Percentiles rank a stretch among this genome's conserved stretches.
Conservation (phyloP, 805 yeast genomes). For the Priceomyces medius region DNA sequence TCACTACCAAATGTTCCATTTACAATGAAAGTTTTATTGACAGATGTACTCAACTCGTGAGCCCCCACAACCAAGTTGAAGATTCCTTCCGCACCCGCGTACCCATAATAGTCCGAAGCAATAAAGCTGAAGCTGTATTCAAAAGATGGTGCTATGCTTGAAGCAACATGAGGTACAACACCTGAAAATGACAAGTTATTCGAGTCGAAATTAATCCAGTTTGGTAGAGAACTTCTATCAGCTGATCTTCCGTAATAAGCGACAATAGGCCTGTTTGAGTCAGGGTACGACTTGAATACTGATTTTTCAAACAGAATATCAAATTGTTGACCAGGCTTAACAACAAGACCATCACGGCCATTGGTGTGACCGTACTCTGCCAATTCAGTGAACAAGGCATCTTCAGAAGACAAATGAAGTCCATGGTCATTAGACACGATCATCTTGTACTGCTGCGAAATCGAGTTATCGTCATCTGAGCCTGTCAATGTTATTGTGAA, state of each 20-base stretch:
- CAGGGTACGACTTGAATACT: constrained; percentile 50
- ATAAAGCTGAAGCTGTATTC: constrained; percentile 67
- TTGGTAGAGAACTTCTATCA: constrained; percentile 86
- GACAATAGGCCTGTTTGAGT: constrained; percentile 49
- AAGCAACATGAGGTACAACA: constrained; percentile 81
- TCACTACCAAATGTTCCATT: constrained; percentile 66
- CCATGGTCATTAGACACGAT: constrained; percentile 60
- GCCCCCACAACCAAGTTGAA: constrained; percentile 85
- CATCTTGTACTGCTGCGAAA: constrained; percentile 53
- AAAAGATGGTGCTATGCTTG: constrained; percentile 84
- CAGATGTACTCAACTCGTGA: constrained; percentile 70
- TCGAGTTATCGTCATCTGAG: constrained; percentile 42
- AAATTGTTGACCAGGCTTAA: constrained; percentile 69
- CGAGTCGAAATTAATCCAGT: constrained; percentile 77
- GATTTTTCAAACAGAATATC: constrained; percentile 59
- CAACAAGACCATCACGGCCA: constrained; percentile 70
- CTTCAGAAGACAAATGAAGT: constrained; percentile 45
- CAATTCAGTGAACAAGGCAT: constrained; percentile 52
- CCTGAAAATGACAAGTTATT: constrained; percentile 71
- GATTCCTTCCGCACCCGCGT: constrained; percentile 62
- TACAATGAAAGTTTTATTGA: constrained; percentile 54
- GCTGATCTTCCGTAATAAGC: constrained; percentile 80
- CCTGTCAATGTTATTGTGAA: constrained; percentile 58
- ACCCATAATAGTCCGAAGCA: constrained; percentile 78
- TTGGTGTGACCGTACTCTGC: constrained; percentile 70